These are phyloP conservation scores for Mycotypha africana DNA, from an alignment of 371 early-diverging fungal genomes.

Conservation along the genomic window DNA sequence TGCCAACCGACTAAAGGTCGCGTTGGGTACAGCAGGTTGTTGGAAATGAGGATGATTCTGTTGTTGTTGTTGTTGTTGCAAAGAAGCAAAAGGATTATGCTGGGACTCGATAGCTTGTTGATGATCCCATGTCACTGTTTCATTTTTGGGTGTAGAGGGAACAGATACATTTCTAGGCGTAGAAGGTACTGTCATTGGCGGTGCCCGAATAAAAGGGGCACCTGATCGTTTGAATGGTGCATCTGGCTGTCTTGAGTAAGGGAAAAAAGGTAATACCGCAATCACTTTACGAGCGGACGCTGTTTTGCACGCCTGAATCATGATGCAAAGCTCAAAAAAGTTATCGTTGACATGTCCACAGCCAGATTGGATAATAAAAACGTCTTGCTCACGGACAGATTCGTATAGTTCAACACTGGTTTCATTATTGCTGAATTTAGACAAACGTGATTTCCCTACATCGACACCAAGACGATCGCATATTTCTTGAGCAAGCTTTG, in stretches of 20 bases:
- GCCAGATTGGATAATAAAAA: constrained; percentile 88
- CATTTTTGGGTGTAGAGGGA: constrained; percentile 19
- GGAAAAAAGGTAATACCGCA: constrained; percentile 93
- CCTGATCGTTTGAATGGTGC: constrained; percentile 66
- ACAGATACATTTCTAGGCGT: constrained; percentile 19
- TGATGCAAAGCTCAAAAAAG: constrained; percentile 75
- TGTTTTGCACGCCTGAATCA: constrained; percentile 83
- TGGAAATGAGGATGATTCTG: constrained; percentile 1
- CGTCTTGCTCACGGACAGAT: constrained; percentile 88
- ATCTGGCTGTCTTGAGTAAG: constrained; percentile 86
- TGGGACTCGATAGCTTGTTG: too few species aligned
- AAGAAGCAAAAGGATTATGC: too few species aligned
- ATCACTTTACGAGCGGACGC: constrained; percentile 84
- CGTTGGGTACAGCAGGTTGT: constrained; percentile 2
- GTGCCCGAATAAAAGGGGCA: constrained; percentile 39
- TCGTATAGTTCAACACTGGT: constrained; percentile 85
- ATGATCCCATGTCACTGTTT: too few species aligned
- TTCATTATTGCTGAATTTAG: constrained; percentile 83
- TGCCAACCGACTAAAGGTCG: constrained; percentile 4
- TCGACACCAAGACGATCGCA: constrained; percentile 79
- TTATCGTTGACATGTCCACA: constrained; percentile 85
- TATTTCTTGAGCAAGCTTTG: constrained; percentile 71
- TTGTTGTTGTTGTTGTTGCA: too few species aligned
- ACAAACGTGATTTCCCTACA: constrained; percentile 38
- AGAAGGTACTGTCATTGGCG: constrained; percentile 34